Conservation (phyloP, 2,329 filamentous ascomycete genomes). For the Botryosphaeria dothidea region DNA sequence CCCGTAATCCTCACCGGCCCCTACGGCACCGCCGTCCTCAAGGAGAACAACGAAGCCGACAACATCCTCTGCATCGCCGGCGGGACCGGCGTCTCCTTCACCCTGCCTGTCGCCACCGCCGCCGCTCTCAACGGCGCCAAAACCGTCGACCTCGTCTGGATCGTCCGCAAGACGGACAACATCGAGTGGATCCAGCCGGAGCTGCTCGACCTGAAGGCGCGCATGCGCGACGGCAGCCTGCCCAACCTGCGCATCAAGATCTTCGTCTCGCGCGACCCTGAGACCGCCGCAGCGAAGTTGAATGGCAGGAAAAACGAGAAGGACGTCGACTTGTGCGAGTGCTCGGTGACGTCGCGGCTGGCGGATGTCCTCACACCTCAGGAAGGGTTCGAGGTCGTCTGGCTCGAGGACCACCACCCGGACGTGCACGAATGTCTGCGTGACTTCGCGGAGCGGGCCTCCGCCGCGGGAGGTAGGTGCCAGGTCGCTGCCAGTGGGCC, state of each 20-base stretch:
- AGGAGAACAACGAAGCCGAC: constrained; percentile 22
- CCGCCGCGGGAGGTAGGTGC: constrained; percentile 26
- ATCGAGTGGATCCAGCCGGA: constrained; percentile 39
- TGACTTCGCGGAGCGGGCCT: constrained; percentile 29
- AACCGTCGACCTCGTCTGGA: constrained; percentile 36
- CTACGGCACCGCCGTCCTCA: constrained; percentile 33
- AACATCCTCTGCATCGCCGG: constrained; percentile 40
- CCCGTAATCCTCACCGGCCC: constrained; percentile 37
- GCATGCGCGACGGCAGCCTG: constrained; percentile 15
- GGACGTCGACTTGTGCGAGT: not conserved
- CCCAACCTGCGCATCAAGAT: constrained; percentile 12
- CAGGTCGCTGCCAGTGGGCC: constrained; percentile 36
- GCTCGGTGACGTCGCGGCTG: constrained; percentile 1
- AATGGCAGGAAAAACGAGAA: not conserved
- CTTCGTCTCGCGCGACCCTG: constrained; percentile 11
- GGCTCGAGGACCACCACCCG: constrained; percentile 28
- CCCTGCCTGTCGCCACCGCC: constrained; percentile 36
- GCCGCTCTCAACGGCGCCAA: constrained; percentile 30
- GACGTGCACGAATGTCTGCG: constrained; percentile 25
- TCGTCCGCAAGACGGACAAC: constrained; percentile 33
- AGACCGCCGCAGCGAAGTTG: not conserved
- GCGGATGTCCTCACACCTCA: constrained; percentile 7
- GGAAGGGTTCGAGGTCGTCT: constrained; percentile 25
- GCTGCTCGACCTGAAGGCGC: constrained; percentile 27
- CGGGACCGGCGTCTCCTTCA: constrained; percentile 40